Conservation (phyloP, 2,329 filamentous ascomycete species). For the Phaeosphaeria sp. region DNA sequence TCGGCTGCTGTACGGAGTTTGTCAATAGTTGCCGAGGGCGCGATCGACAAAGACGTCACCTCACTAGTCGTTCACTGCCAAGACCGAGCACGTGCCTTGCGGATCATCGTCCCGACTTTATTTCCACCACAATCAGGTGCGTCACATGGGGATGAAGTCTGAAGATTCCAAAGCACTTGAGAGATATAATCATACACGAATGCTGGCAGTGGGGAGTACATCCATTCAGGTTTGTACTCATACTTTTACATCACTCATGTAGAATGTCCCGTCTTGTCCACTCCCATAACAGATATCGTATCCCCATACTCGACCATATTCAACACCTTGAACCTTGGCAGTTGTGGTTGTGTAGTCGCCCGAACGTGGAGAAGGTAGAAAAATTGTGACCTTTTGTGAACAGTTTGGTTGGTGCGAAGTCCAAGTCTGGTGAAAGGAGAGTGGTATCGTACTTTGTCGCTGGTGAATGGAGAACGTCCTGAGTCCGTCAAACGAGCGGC, state of each 20-base stretch:
- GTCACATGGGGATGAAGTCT: neutral
- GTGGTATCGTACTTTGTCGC: neutral
- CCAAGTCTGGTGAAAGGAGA: neutral
- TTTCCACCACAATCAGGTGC: neutral
- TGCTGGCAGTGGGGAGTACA: neutral
- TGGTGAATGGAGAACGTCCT: neutral
- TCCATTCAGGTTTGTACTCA: neutral
- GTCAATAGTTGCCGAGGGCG: slow-evolving; percentile 16
- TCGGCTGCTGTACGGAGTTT: slow-evolving; percentile 13
- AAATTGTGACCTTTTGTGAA: neutral
- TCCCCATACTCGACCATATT: no score
- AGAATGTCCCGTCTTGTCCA: no score
- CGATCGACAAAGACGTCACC: slow-evolving; percentile 25
- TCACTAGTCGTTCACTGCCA: slow-evolving; percentile 15
- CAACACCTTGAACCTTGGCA: no score
- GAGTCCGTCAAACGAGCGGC: no score
- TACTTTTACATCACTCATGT: no score
- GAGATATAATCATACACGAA: neutral
- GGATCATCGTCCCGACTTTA: neutral
- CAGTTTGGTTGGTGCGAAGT: neutral
- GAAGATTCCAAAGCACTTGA: neutral
- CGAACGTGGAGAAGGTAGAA: neutral
- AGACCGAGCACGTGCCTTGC: slow-evolving; percentile 16
- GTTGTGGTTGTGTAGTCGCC: no score
- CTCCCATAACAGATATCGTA: no score